Conservation (phyloP, 2,329 filamentous ascomycete species). For the Diaporthe aspalathi region DNA sequence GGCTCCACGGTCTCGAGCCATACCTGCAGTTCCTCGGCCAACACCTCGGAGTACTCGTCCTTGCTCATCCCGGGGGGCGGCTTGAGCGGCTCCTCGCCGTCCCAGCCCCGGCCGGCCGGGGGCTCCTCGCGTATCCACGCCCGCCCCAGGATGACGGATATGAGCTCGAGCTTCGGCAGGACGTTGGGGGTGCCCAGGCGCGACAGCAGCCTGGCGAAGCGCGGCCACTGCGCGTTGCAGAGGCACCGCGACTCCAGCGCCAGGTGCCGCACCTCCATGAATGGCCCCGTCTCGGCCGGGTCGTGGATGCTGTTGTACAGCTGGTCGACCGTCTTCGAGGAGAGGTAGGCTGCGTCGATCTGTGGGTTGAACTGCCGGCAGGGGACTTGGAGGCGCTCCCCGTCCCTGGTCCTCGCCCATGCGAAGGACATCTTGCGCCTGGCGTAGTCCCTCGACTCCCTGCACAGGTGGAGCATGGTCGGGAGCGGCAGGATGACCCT, state of each 20-base stretch:
- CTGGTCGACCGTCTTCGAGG: conserved; percentile 18
- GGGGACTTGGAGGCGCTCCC: neutral
- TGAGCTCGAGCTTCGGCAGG: conserved; percentile 14
- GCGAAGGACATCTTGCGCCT: conserved; percentile 5
- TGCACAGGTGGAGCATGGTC: conserved; percentile 1
- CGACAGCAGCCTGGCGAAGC: conserved; percentile 22
- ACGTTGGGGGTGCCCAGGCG: conserved; percentile 12
- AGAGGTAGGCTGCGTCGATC: conserved; percentile 15
- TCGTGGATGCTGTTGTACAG: conserved; percentile 28
- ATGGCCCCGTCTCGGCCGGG: neutral
- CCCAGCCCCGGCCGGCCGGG: neutral
- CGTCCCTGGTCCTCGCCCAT: conserved; percentile 11
- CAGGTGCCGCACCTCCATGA: conserved; percentile 15
- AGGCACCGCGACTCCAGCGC: conserved; percentile 21
- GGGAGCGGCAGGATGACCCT: conserved; percentile 7
- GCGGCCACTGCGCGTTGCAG: conserved; percentile 21
- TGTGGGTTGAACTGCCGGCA: conserved; percentile 18
- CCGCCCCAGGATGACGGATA: conserved; percentile 17
- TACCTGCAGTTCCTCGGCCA: conserved; percentile 3
- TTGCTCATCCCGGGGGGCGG: neutral
- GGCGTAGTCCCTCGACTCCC: neutral
- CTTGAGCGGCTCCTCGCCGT: neutral
- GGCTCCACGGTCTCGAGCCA: conserved; percentile 23
- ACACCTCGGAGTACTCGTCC: neutral
- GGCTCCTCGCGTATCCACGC: conserved; percentile 5